These are phyloP conservation scores for Kluyveromyces marxianus DNA, from an alignment of 1,139 yeast genomes.

Conservation along the genomic window DNA sequence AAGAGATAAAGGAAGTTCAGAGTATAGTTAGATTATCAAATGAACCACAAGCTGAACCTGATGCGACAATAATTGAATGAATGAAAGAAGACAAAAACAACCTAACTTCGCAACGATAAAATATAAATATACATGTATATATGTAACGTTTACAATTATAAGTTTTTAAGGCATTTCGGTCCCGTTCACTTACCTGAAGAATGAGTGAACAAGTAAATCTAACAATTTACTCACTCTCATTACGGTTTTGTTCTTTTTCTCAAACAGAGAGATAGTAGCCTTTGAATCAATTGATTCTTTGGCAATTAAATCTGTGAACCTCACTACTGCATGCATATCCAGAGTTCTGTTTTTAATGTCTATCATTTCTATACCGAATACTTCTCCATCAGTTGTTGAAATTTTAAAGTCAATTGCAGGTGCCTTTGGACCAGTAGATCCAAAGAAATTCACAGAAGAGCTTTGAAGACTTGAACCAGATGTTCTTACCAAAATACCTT, in stretches of 20 bases:
- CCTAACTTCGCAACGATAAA: not conserved
- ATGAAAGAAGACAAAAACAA: too few relatives aligned
- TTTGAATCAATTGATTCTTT: constrained; percentile 17
- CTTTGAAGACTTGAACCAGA: constrained; percentile 41
- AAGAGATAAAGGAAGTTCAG: constrained; percentile 19
- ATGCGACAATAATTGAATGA: not conserved
- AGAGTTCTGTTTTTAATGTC: constrained; percentile 24
- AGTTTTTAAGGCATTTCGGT: too few relatives aligned
- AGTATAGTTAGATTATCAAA: constrained; percentile 12
- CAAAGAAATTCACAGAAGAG: constrained; percentile 34
- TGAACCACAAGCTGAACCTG: not conserved
- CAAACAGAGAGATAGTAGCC: constrained; percentile 21
- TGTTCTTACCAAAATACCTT: constrained; percentile 56
- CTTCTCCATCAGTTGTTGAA: constrained; percentile 50
- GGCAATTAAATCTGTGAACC: constrained; percentile 9
- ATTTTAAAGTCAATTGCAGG: constrained; percentile 66
- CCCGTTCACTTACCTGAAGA: not conserved
- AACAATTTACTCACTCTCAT: constrained; percentile 2
- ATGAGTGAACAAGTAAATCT: constrained; percentile 4
- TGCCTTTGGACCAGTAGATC: constrained; percentile 43
- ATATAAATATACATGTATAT: not conserved
- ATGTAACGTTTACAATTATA: not conserved
- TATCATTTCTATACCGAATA: constrained; percentile 24
- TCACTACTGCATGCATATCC: constrained; percentile 1
- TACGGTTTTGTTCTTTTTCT: not conserved